These are phyloP conservation scores for Neophaeococcomyces aloes DNA, from an alignment of 2,329 filamentous ascomycete species.

Conservation along the genomic window DNA sequence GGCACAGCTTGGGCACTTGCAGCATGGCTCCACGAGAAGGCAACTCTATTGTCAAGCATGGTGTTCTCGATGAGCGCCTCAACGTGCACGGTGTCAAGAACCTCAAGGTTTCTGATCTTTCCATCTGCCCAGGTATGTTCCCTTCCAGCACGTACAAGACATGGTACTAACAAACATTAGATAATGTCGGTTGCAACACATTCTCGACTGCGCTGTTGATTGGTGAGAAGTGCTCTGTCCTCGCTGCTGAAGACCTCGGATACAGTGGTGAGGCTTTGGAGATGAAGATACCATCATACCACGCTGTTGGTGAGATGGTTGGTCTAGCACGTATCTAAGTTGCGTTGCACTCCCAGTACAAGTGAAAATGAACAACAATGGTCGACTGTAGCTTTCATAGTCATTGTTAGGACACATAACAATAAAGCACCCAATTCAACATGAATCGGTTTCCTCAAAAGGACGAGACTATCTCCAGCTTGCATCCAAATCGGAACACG, in stretches of 20 bases:
- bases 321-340: constrained; percentile 26
- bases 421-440: too few relatives aligned
- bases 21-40: constrained; percentile 67
- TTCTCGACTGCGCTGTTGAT: constrained; percentile 60
- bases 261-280: constrained; percentile 63
- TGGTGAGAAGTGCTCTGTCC: constrained; percentile 61
- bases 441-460: too few relatives aligned
- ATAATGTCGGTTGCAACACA: constrained; percentile 64
- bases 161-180: constrained; percentile 22
- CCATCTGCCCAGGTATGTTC: constrained; percentile 51
- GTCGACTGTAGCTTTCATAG: not conserved
- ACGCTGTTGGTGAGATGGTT: constrained; percentile 31
- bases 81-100: constrained; percentile 69
- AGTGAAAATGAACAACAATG: not conserved
- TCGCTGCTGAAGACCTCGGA: constrained; percentile 62
- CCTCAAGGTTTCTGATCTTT: constrained; percentile 66
- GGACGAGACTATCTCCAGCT: too few relatives aligned
- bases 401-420: not conserved
- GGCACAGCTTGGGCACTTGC: constrained; percentile 59
- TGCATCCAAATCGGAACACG: not conserved
- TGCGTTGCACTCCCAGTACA: not conserved
- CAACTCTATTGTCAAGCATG: constrained; percentile 70
- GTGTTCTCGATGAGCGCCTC: constrained; percentile 64
- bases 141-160: too few relatives aligned
- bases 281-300: constrained; percentile 62